phyloP scores from a whole-genome alignment of 768 basidiomycete genomes.

The Aureoboletus auriporus region DNA sequence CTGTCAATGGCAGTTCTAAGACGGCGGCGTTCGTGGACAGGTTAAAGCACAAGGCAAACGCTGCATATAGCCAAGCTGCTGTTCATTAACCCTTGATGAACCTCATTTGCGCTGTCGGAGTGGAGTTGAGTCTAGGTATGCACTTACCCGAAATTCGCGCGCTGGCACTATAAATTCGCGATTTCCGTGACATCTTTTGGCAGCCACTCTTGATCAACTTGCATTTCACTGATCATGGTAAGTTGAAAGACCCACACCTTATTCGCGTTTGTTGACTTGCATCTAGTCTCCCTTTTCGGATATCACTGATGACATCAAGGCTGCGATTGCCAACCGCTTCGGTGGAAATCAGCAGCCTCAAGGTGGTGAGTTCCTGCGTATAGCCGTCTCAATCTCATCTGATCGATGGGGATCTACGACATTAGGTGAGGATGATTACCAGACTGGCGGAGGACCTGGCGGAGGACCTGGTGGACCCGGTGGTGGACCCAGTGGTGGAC shows the following conservation, averaged over 20 bases:
- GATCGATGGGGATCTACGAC: conserved; percentile 10
- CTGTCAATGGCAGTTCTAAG: too few species aligned
- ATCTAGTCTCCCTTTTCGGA: conserved; percentile 55
- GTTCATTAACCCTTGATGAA: too few species aligned
- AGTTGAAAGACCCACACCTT: neutral
- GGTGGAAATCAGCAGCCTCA: conserved; percentile 3
- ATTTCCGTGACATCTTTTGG: conserved; percentile 8
- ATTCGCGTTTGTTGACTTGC: neutral
- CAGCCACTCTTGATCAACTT: neutral
- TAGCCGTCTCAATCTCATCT: neutral
- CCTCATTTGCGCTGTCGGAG: too few species aligned
- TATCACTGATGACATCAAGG: conserved; percentile 63
- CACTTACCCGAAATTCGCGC: conserved; percentile 4
- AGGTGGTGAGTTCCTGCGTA: conserved; percentile 1
- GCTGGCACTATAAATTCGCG: conserved; percentile 9
- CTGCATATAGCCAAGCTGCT: too few species aligned
- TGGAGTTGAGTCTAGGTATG: neutral
- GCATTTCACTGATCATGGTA: conserved; percentile 21
- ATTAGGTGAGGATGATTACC: conserved; percentile 38
- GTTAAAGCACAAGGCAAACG: too few species aligned
- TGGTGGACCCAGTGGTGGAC: conserved; percentile 29
- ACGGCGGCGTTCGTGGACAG: too few species aligned
- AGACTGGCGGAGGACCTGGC: conserved; percentile 43
- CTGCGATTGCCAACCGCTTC: conserved; percentile 37
- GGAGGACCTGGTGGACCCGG: too few species aligned